Evolutionary conservation across 2,329 filamentous ascomycete species (phyloP), one percentile per base, ranked within the genome.

Genomic region (Chaetothyriales sp.): DNA sequence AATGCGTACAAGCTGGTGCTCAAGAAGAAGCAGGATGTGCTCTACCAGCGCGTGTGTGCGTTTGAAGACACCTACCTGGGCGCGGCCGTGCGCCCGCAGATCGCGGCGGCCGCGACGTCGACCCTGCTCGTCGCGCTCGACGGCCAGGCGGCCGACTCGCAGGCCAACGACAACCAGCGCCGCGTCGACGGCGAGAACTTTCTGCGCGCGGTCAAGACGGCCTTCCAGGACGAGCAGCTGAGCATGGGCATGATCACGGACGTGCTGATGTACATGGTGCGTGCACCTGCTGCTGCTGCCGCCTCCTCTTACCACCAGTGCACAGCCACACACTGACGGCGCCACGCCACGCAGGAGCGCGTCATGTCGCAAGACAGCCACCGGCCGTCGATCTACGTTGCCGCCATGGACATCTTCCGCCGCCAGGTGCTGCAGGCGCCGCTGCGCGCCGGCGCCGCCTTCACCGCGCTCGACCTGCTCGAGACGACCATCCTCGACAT

Each of bases 241-340:
- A 89, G 86, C 45, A 95, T 95, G 86, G 89, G 88, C 64, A 97
- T 97, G 90, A 83, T 88, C 48, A 89, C 89, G 3, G 92, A 97
- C 66, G 88, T 97, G 29, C 75, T 97, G 49, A 95, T 97, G 89
- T 95, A 95, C 64, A 87, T 98, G 75, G 78, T 81, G 64, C 63
- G 73, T 63, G 7, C 10, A 15, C 2, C 15, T 40, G 22, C n/a
- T n/a, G n/a, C n/a, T n/a, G n/a, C n/a, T n/a, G n/a, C n/a, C n/a
- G 29, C 29, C 29, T 52, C 54, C 45, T 25, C 8, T 7, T 46
- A 18, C 5, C 4, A 18, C 20, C 45, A 25, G 22, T 19, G 22
- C 25, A 29, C 37, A 47, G 33, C 47, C 48, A 53, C 48, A 53
- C 49, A 45, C 46, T 40, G 37, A 56, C 52, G 49, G 50, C 57